A percentile compares a stretch with the other conserved stretches of the same genome.
phyloP scores from a whole-genome alignment of 352 stramenopile genomes.

The Thalassiosira exigua region DNA sequence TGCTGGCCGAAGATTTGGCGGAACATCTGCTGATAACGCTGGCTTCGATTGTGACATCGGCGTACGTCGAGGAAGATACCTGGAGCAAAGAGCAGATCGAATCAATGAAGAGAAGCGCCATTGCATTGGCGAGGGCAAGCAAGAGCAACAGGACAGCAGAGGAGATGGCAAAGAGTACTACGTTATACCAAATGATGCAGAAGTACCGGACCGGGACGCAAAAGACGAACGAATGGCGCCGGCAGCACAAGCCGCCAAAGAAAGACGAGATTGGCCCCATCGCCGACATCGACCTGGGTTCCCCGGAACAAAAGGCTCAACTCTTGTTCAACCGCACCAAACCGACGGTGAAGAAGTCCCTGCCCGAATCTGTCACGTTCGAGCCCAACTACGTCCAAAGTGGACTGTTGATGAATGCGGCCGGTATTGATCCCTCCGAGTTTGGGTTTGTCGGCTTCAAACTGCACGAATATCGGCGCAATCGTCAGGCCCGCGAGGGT shows the following conservation, averaged over 20 bases:
- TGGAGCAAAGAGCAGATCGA: conserved; percentile 22
- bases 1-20: conserved; percentile 32
- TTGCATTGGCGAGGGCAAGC: conserved; percentile 20
- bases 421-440: conserved; percentile 9
- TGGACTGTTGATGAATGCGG: conserved; percentile 19
- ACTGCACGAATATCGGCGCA: conserved; percentile 15
- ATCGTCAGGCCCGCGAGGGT: background rate
- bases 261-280: conserved; percentile 23
- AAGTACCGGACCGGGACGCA: conserved; percentile 29
- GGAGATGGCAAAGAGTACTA: conserved; percentile 16
- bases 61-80: conserved; percentile 5
- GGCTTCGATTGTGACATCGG: conserved; percentile 16
- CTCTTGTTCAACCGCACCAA: conserved; percentile 13
- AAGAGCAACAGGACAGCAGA: background rate
- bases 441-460: conserved; percentile 30
- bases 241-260: background rate
- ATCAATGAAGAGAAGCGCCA: conserved; percentile 26
- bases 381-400: conserved; percentile 21
- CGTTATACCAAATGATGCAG: conserved; percentile 39
- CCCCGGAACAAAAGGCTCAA: conserved; percentile 25
- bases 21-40: conserved; percentile 34
- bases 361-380: conserved; percentile 7
- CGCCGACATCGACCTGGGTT: conserved; percentile 2
- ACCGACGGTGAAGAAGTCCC: background rate
- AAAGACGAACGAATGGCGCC: conserved; percentile 23